These are phyloP conservation scores for Blastobotrys serpentis DNA, from an alignment of 1,139 yeast species.

Conservation along the genomic window DNA sequence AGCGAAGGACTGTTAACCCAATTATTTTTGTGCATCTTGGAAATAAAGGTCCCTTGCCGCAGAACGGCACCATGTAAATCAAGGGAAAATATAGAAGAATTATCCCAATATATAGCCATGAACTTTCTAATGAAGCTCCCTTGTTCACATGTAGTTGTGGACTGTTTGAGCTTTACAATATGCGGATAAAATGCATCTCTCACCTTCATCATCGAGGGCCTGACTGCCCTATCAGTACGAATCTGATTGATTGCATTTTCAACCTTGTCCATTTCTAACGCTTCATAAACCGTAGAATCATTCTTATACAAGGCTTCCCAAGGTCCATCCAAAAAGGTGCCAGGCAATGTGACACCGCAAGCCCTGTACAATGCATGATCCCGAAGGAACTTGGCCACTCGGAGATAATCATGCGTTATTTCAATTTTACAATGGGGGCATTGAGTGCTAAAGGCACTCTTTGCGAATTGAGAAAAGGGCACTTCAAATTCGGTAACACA, in stretches of 20 bases:
- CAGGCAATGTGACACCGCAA: constrained; percentile 16
- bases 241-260: background rate
- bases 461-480: constrained; percentile 11
- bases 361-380: constrained; percentile 10
- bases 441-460: constrained; percentile 1
- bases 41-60: constrained; percentile 40
- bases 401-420: constrained; percentile 12
- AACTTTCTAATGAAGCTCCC: constrained; percentile 2
- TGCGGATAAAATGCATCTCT: constrained; percentile 10
- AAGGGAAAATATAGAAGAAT: constrained; percentile 20
- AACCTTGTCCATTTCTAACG: constrained; percentile 2
- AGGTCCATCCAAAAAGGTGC: constrained; percentile 14
- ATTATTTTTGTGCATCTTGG: constrained; percentile 38
- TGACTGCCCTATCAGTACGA: background rate
- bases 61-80: constrained; percentile 41
- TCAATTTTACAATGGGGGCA: constrained; percentile 15
- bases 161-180: background rate
- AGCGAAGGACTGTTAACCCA: constrained; percentile 38
- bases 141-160: background rate
- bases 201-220: constrained; percentile 9
- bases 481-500: constrained; percentile 7
- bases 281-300: constrained; percentile 3
- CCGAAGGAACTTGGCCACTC: constrained; percentile 16
- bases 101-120: constrained; percentile 29
- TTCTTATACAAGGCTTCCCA: no score